Evolutionary conservation across 108 stramenopile genomes (phyloP), one percentile per base, ranked within the genome.

Genomic region (Schizochytrium sp.): DNA sequence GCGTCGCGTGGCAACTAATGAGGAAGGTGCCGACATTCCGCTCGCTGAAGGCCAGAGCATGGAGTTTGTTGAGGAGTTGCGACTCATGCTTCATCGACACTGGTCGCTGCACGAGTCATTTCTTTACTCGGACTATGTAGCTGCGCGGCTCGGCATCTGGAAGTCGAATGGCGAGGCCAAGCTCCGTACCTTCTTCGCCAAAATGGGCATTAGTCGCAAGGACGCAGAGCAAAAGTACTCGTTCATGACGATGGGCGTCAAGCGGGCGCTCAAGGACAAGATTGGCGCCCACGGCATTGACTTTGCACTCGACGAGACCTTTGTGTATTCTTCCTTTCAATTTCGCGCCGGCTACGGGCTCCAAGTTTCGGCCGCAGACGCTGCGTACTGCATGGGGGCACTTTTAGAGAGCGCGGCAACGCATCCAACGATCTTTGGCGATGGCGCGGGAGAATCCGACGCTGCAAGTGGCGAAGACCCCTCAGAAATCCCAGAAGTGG

Each of bases 211-310:
- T 23, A 83, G 76, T 34, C 51, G 45, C 23, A 83, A 83, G 51
- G 76, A 83, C n/a, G 45, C 76, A 6, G 76, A 83, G 76, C 76
- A 83, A 83, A 83, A 83, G 76, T 83, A 83, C 4, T 83, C 76
- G 10, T 83, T 53, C 76, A 83, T 34, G 76, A 83, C 14, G 43
- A 83, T 83, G 48, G 28, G 51, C 25, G 76, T 83, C n/a, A 83
- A 83, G 76, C 19, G 51, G 10, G 76, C 45, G 45, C 51, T 83
- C 48, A 83, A 53, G 28, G 76, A 83, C 25, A 83, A 83, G 28
- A 83, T 83, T 23, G 51, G 76, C 51, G 48, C 51, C 0, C 76
- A 83, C 51, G 51, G 76, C 10, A 5, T 25, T 18, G 76, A 83
- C 12, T 83, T 83, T 34, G 12, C 45, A 12, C 76, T 83, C 51